phyloP scores from a whole-genome alignment of 306 rosid genomes.

The Castanea sativa region DNA sequence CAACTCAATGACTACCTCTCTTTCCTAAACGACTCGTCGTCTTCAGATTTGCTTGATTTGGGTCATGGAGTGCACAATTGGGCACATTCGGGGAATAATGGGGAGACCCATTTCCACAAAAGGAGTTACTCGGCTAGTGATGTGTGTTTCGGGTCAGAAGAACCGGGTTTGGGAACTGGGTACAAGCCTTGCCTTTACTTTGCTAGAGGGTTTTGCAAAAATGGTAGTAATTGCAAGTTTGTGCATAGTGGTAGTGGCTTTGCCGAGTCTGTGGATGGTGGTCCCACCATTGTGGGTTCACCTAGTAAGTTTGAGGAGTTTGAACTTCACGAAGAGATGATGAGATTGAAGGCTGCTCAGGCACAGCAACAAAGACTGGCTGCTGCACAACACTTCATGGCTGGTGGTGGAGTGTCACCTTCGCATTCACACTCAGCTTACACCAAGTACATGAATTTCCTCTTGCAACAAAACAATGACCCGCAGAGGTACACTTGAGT shows the following conservation, averaged over 20 bases:
- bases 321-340: constrained; percentile 71
- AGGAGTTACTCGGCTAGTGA: constrained; percentile 89
- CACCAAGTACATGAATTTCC: constrained; percentile 62
- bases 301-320: constrained; percentile 60
- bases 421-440: constrained; percentile 35
- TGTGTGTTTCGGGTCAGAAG: constrained; percentile 68
- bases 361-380: constrained; percentile 68
- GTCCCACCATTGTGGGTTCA: constrained; percentile 62
- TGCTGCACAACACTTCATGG: constrained; percentile 56
- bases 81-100: constrained; percentile 56
- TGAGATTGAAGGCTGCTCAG: constrained; percentile 64
- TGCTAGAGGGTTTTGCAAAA: constrained; percentile 91
- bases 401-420: constrained; percentile 47
- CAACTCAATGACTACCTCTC: constrained; percentile 74
- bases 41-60: constrained; percentile 54
- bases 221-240: constrained; percentile 83
- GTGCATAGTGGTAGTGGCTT: constrained; percentile 63
- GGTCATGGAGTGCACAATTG: constrained; percentile 53
- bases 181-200: constrained; percentile 84
- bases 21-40: constrained; percentile 57
- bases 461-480: constrained; percentile 73
- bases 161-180: constrained; percentile 52
- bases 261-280: constrained; percentile 51
- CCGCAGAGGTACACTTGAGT: constrained; percentile 49
- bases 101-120: constrained; percentile 62